Conservation (phyloP, 495 filamentous ascomycete genomes). For the Aspergillus biplanus region DNA sequence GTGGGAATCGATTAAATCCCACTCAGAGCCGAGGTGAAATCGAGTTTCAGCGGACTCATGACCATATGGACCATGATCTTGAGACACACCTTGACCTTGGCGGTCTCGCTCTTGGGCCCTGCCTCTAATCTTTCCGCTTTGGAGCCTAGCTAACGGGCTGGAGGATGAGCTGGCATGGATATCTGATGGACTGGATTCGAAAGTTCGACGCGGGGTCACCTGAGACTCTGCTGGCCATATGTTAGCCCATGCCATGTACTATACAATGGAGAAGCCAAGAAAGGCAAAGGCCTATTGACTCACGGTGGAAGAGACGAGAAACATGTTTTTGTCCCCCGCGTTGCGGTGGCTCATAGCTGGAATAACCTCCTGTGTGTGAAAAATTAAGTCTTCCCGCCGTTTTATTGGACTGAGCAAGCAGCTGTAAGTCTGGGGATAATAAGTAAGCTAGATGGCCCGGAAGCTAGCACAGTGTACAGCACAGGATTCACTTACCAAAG, state of each 20-base stretch:
- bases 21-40: background rate
- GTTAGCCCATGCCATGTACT: constrained; percentile 15
- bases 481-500: constrained; percentile 46
- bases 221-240: constrained; percentile 25
- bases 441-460: background rate
- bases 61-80: constrained; percentile 10
- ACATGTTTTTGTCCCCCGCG: constrained; percentile 15
- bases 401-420: constrained; percentile 38
- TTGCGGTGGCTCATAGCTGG: background rate
- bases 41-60: background rate
- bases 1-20: background rate
- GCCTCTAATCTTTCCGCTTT: constrained; percentile 11
- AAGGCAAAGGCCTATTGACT: constrained; percentile 13
- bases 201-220: constrained; percentile 28
- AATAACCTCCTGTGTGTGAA: background rate
- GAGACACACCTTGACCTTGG: background rate
- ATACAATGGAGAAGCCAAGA: no score
- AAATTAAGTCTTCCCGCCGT: constrained; percentile 4
- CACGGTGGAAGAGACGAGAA: constrained; percentile 40
- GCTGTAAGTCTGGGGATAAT: constrained; percentile 40
- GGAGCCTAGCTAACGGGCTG: constrained; percentile 37
- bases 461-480: background rate
- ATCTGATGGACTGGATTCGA: constrained; percentile 36
- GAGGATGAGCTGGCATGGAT: constrained; percentile 27
- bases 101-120: background rate